A percentile compares a stretch with the other conserved stretches of the same genome.
phyloP scores from a whole-genome alignment of 1,139 yeast genomes.

The Kurtzmaniella quercitrusa region DNA sequence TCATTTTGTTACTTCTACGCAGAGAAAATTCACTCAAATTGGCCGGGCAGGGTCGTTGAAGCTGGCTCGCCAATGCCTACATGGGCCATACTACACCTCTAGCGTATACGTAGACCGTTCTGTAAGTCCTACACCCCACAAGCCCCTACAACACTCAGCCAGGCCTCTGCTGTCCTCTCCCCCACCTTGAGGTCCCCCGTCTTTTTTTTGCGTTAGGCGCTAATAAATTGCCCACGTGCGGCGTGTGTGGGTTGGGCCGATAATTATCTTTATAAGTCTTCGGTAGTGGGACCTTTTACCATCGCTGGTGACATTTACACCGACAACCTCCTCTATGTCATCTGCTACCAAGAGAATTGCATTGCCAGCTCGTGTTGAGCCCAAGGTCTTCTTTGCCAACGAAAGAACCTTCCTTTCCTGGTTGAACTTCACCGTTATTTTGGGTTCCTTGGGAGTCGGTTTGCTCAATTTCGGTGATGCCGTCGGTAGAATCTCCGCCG shows the following conservation, averaged over 20 bases:
- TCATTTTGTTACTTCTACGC: too few species aligned
- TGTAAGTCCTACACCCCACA: too few species aligned
- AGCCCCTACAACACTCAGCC: too few species aligned
- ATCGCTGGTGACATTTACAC: not conserved
- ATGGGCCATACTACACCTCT: too few species aligned
- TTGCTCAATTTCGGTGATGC: slow-evolving; percentile 93
- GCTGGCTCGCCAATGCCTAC: too few species aligned
- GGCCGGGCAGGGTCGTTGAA: too few species aligned
- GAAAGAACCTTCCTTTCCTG: slow-evolving; percentile 97
- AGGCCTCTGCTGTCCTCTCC: too few species aligned
- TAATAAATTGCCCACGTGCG: not conserved
- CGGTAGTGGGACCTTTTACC: not conserved
- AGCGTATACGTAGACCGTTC: too few species aligned
- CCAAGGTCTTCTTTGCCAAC: slow-evolving; percentile 96
- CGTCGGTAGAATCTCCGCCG: slow-evolving; percentile 89
- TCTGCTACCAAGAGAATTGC: slow-evolving; percentile 75
- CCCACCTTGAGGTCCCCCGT: too few species aligned
- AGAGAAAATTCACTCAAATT: too few species aligned
- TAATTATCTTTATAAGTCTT: not conserved
- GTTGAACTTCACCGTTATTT: slow-evolving; percentile 95
- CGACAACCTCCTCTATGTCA: slow-evolving; percentile 14
- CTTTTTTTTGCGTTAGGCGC: not conserved
- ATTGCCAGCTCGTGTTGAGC: slow-evolving; percentile 95
- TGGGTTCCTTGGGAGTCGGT: slow-evolving; percentile 96
- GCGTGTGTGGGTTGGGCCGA: not conserved